Base-by-base conservation (phyloP, 2,329 filamentous ascomycete species). In the Phialophora tarda region DNA sequence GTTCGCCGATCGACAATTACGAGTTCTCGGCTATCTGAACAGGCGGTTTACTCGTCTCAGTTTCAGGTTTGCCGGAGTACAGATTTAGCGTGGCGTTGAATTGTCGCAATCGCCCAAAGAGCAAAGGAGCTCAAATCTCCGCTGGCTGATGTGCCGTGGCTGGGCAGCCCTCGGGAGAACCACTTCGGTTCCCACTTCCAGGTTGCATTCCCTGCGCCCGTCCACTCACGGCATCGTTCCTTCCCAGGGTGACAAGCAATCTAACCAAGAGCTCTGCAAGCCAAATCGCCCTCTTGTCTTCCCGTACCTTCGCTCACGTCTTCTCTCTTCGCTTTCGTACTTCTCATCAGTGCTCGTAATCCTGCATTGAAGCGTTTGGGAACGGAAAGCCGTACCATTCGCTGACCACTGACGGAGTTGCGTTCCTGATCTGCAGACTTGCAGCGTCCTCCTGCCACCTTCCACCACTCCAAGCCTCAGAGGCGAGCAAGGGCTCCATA, bases 81-180 rank as follows among this genome's bases (percentile, higher is more conserved):
- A n/a, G n/a, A 6, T n/a, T n/a, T n/a, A 51, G 48, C 24, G 48
- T 51, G 48, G 48, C 23, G 21, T 51, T 7, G 24, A 26, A 17
- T 2, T 14, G 48, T 26, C 48, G 48, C 48, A 51, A 51, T 26
- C 28, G 53, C 53, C 53, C n/a, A 55, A 55, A 30, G 34, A 17
- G 53, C 53, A n/a, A 55, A 55, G 53, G 53, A 55, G 26, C 53
- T 55, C 53, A 55, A 51, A 55, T 55, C 53, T 55, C 53, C 53
- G 53, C 24, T 51, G 48, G 21, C 11, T 51, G 48, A 51, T 26
- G 48, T 51, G 48, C 48, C 48, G 48, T 51, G 48, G 48, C 48
- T 51, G 48, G 48, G 48, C 48, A 26, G 48, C 10, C 24, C 2
- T 28, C 48, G 38, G 21, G 0, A 51, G 21, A 24, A 12, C 48